Conservation (phyloP, 2,329 filamentous ascomycete genomes). For the Tolypocladium sp. region DNA sequence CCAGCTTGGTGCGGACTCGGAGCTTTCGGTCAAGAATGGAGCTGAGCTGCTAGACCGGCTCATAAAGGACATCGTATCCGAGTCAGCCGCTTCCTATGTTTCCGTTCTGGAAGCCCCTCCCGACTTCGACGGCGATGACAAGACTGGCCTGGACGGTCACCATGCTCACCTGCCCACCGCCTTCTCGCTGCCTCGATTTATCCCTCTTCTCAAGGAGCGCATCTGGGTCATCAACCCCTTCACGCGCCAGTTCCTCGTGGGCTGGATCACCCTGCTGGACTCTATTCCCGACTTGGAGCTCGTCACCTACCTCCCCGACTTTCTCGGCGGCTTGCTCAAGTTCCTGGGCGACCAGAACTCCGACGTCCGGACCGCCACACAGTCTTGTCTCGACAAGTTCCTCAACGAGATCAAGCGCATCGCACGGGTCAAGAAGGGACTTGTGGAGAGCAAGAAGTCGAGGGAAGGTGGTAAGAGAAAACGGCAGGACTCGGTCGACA, state of each 20-base stretch:
- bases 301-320: slow-evolving; percentile 85
- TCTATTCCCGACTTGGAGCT: slow-evolving; percentile 95
- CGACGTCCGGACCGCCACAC: slow-evolving; percentile 92
- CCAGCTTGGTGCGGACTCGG: slow-evolving; percentile 88
- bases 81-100: slow-evolving; percentile 90
- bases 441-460: slow-evolving; percentile 74
- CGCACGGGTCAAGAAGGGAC: slow-evolving; percentile 81
- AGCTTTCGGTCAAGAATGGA: slow-evolving; percentile 95
- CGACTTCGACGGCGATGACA: slow-evolving; percentile 35
- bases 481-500: slow-evolving; percentile 60
- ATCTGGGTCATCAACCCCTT: slow-evolving; percentile 94
- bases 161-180: slow-evolving; percentile 60
- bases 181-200: slow-evolving; percentile 84
- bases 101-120: slow-evolving; percentile 65
- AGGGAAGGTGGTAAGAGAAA: slow-evolving; percentile 60
- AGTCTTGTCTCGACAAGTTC: slow-evolving; percentile 81
- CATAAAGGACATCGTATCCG: slow-evolving; percentile 91
- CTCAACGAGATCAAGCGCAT: slow-evolving; percentile 92
- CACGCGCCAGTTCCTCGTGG: slow-evolving; percentile 87
- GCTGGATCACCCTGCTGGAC: slow-evolving; percentile 90
- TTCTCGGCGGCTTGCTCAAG: slow-evolving; percentile 78
- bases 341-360: slow-evolving; percentile 86
- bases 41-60: slow-evolving; percentile 90
- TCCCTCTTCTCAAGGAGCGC: slow-evolving; percentile 85
- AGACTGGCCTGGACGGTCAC: slow-evolving; percentile 32